Percentiles rank a stretch among this genome's conserved stretches.
Conservation (phyloP, 108 stramenopile genomes). For the Skeletonema grethae region DNA sequence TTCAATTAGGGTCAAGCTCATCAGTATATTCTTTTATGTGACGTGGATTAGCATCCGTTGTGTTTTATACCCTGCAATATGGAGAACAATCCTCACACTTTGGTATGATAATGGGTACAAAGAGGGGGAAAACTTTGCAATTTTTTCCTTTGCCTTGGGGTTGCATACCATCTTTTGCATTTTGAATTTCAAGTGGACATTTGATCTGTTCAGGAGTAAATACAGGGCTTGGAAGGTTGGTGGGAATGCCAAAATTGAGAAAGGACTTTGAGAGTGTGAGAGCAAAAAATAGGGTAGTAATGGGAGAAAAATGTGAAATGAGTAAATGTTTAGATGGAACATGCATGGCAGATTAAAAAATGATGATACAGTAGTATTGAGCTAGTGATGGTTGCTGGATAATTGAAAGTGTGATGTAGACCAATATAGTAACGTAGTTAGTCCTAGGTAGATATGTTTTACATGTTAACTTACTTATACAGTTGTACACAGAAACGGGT, state of each 20-base stretch:
- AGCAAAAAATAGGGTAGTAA: background rate
- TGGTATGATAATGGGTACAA: constrained; percentile 18
- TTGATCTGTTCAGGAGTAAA: constrained; percentile 80
- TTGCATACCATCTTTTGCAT: constrained; percentile 70
- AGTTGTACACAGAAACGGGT: background rate
- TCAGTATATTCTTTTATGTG: constrained; percentile 72
- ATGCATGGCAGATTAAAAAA: no score
- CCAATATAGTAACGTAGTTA: background rate
- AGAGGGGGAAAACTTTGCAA: constrained; percentile 19
- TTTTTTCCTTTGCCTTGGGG: constrained; percentile 48
- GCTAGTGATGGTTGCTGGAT: background rate
- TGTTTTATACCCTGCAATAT: constrained; percentile 61
- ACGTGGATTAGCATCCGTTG: constrained; percentile 80
- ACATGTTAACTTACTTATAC: background rate
- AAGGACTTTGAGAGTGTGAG: constrained; percentile 24
- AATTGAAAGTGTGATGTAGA: background rate
- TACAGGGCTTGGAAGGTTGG: constrained; percentile 40
- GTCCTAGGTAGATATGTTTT: constrained; percentile 3
- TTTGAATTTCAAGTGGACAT: constrained; percentile 87
- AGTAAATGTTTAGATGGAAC: background rate
- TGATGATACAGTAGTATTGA: background rate
- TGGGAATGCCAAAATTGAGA: constrained; percentile 35
- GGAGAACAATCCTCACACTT: constrained; percentile 43
- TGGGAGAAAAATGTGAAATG: background rate
- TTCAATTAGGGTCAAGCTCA: constrained; percentile 81